Base-by-base conservation (phyloP, 2,329 filamentous ascomycete species). In the Neonectria neomacrospora region DNA sequence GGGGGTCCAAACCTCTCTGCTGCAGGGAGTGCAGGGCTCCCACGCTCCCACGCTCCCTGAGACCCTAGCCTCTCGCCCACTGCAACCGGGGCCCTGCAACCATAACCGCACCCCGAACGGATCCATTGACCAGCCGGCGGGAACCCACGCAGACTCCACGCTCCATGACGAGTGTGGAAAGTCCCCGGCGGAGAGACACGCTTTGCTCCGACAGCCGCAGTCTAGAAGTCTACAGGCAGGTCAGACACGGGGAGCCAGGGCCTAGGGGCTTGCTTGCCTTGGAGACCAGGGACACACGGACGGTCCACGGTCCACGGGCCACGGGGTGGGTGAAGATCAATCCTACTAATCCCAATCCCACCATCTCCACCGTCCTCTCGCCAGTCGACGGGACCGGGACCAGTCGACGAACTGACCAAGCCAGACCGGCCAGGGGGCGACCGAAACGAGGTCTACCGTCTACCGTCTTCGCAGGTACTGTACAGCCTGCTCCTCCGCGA, bases 301-400 rank as follows among this genome's bases (percentile, higher is more conserved):
- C n/a, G n/a, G n/a, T n/a, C 23, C 23, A 26, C 23, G 23, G 23
- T 26, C 23, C 23, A 62, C 54, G 45, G 39, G 37, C 34, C 45
- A 61, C 45, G 47, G 48, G 57, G 53, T 44, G 59, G 41, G 53
- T 32, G 59, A 50, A 53, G 58, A 57, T 57, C 54, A 58, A 58
- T 63, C 60, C 59, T 58, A 48, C 59, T 58, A 57, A 58, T 63
- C 54, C 47, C 56, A 59, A 57, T 61, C 59, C 53, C 37, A 56
- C 47, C 58, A 57, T 32, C 54, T 62, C 60, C 60, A 62, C 60
- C 60, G 54, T 62, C 58, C 54, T 39, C 54, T 57, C 54, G 34
- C 48, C 60, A 53, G 34, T 45, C 42, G 23, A 54, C 30, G 30
- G 30, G 30, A 32, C 30, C 30, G 30, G 30, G 30, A 32, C 44